Percentiles rank a stretch among this genome's conserved stretches.
Evolutionary conservation across 495 filamentous ascomycete species (phyloP).

Genomic region (Copromyces sp.): DNA sequence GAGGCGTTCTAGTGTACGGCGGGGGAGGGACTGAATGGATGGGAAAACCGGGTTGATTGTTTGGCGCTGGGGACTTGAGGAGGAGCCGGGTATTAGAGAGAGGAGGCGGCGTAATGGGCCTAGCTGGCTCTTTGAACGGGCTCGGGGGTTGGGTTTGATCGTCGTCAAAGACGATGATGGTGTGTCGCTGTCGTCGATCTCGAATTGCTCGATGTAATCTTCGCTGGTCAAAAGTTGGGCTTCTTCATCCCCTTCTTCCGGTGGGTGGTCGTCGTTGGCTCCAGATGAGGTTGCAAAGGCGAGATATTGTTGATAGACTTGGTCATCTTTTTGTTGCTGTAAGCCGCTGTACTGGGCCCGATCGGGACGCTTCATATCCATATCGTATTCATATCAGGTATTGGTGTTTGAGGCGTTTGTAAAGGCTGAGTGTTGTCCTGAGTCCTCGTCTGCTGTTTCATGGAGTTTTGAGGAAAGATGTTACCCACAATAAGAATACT

Average conservation of each 20-base stretch:
- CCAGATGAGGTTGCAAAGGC: not conserved
- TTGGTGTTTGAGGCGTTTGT: too few species aligned
- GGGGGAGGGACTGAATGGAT: constrained; percentile 57
- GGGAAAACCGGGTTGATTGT: constrained; percentile 52
- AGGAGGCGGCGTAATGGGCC: not conserved
- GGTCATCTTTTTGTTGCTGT: not conserved
- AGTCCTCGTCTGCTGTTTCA: not conserved
- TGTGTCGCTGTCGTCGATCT: constrained; percentile 9
- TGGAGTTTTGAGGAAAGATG: not conserved
- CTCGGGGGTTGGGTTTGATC: not conserved
- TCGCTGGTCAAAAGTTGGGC: constrained; percentile 13
- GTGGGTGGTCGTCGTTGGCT: not conserved
- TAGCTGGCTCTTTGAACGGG: not conserved
- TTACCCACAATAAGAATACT: not conserved
- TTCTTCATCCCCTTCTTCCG: constrained; percentile 10
- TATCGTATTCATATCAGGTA: not conserved
- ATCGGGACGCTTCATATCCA: not conserved
- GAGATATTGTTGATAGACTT: not conserved
- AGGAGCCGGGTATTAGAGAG: constrained; percentile 7
- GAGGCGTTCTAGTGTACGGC: constrained; percentile 44
- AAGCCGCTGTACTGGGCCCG: not conserved
- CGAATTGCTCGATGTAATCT: constrained; percentile 12
- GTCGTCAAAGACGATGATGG: not conserved
- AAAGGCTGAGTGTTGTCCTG: not conserved
- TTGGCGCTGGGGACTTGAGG: constrained; percentile 3